Conservation (phyloP, 2,329 filamentous ascomycete species). For the Xylariomycetidae sp. region DNA sequence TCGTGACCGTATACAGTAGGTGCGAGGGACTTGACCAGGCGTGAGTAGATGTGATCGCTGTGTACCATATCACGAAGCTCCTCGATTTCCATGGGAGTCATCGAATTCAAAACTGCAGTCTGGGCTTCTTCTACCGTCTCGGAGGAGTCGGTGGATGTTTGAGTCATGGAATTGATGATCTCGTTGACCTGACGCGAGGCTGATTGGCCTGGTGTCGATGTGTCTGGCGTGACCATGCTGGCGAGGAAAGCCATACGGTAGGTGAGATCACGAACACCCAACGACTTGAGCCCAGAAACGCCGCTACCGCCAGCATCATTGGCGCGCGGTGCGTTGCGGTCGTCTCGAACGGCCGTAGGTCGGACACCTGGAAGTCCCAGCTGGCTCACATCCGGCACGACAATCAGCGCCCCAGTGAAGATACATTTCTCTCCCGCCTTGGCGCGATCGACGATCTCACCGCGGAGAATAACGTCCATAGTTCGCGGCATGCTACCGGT, state of each 20-base stretch:
- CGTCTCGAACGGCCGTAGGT: conserved; percentile 80
- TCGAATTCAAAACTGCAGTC: conserved; percentile 77
- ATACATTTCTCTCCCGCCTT: conserved; percentile 98
- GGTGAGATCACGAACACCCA: conserved; percentile 91
- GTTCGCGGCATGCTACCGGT: conserved; percentile 98
- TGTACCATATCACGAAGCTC: conserved; percentile 93
- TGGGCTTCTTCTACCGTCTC: conserved; percentile 81
- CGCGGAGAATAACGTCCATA: conserved; percentile 92
- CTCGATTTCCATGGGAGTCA: conserved; percentile 83
- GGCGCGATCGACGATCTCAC: conserved; percentile 94
- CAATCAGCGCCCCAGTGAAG: conserved; percentile 93
- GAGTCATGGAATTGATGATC: conserved; percentile 78
- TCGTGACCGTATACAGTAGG: conserved; percentile 97
- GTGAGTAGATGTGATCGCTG: conserved; percentile 89
- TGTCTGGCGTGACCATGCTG: conserved; percentile 92
- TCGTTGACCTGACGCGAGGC: conserved; percentile 74
- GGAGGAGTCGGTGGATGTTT: conserved; percentile 62
- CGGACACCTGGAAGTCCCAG: conserved; percentile 82
- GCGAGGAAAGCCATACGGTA: conserved; percentile 95
- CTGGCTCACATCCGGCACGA: conserved; percentile 95
- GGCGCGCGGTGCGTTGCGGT: conserved; percentile 65
- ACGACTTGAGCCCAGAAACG: conserved; percentile 80
- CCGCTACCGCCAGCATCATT: conserved; percentile 80
- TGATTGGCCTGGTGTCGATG: conserved; percentile 71
- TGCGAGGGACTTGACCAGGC: conserved; percentile 87